Evolutionary conservation across 1,139 yeast species (phyloP).

Genomic region (Lizanozyma gosingica): DNA sequence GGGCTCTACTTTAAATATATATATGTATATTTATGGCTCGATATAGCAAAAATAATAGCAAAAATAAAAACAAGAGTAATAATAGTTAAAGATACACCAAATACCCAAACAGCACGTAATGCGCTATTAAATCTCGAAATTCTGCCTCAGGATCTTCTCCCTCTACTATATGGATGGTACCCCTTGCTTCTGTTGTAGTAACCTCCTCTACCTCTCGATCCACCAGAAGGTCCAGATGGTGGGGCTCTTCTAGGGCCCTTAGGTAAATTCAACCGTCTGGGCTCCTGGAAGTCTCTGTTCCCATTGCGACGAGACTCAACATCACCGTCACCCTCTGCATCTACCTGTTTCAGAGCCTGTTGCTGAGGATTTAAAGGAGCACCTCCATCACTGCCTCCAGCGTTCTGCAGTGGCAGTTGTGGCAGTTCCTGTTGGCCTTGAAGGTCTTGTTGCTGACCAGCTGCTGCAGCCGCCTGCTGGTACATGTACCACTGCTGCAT

Average conservation of each 20-base stretch:
- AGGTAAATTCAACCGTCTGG: conserved; percentile 28
- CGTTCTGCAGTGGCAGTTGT: conserved; percentile 14
- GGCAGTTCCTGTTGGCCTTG: conserved; percentile 39
- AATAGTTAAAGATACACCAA: too few species aligned
- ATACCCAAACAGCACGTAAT: too few species aligned
- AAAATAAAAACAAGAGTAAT: too few species aligned
- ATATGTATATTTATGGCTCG: too few species aligned
- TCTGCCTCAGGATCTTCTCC: conserved; percentile 3
- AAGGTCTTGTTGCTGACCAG: conserved; percentile 10
- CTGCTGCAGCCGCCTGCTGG: conserved; percentile 37
- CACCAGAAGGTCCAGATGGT: conserved; percentile 30
- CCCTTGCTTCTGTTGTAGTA: conserved; percentile 14
- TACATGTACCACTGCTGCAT: conserved; percentile 73
- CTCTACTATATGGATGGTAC: conserved; percentile 25
- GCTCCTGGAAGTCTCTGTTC: conserved; percentile 8
- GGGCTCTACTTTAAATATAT: too few species aligned
- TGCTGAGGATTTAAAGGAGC: conserved; percentile 51
- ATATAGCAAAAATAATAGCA: too few species aligned
- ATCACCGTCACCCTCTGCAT: conserved; percentile 12
- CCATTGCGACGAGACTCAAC: conserved; percentile 6
- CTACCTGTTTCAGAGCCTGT: conserved; percentile 21
- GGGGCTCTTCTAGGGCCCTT: conserved; percentile 37
- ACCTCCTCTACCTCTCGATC: conserved; percentile 18
- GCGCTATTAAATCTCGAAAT: too few species aligned
- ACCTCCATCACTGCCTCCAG: conserved; percentile 29